Percentiles rank a stretch among this genome's conserved stretches.
phyloP scores from a whole-genome alignment of 306 rosid species.

The Quercus robur region DNA sequence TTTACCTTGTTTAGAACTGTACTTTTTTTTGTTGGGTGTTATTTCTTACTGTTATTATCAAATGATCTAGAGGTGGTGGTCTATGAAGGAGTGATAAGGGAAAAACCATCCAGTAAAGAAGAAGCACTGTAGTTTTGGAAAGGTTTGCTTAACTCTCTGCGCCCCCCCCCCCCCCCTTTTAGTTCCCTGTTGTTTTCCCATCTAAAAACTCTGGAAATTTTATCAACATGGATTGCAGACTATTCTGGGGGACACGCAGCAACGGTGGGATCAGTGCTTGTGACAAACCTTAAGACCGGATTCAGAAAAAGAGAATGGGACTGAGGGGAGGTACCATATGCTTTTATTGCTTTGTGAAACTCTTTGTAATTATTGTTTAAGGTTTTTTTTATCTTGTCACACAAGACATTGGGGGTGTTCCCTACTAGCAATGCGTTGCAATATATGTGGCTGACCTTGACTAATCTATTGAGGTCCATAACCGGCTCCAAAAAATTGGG shows the following conservation, averaged over 20 bases:
- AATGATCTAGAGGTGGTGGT: conserved; percentile 97
- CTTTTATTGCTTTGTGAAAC: not conserved
- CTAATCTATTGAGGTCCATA: no score
- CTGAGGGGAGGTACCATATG: conserved; percentile 64
- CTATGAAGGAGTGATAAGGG: conserved; percentile 80
- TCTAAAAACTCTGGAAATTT: not conserved
- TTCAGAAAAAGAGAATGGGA: conserved; percentile 85
- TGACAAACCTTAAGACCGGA: conserved; percentile 87
- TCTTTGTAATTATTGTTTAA: conserved; percentile 1
- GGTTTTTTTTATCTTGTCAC: not conserved
- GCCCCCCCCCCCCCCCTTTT: not conserved
- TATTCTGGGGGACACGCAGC: conserved; percentile 83
- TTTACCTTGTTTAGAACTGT: not conserved
- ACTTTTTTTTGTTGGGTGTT: conserved; percentile 7
- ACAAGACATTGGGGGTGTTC: not conserved
- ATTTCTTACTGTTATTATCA: conserved; percentile 41
- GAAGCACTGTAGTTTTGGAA: conserved; percentile 85
- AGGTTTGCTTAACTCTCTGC: conserved; percentile 41
- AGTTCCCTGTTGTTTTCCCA: not conserved
- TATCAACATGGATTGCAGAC: conserved; percentile 42
- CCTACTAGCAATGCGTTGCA: no score
- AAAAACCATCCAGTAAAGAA: conserved; percentile 85
- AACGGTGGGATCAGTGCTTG: conserved; percentile 81
- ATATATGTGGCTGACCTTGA: no score
- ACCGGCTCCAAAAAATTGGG: no score